Evolutionary conservation across 768 basidiomycete genomes (phyloP).

Genomic region (Leccinum rimulosum): DNA sequence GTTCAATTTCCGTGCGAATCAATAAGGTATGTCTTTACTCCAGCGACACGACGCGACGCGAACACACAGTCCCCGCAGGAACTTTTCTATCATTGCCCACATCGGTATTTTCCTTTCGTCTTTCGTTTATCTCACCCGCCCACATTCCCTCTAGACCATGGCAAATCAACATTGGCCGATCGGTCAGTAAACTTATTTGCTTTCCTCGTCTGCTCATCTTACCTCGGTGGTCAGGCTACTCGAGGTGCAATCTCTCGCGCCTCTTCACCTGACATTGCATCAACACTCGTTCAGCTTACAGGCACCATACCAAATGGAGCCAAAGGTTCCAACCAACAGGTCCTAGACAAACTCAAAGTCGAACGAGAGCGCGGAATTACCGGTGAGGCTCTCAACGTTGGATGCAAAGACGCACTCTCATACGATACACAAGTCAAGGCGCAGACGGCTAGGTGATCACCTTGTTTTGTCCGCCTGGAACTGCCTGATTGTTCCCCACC

Average conservation of each 20-base stretch:
- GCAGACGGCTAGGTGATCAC: conserved; percentile 80
- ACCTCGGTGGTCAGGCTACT: conserved; percentile 49
- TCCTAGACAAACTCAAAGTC: conserved; percentile 92
- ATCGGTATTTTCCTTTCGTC: conserved; percentile 53
- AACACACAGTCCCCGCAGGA: conserved; percentile 41
- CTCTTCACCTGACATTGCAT: neutral
- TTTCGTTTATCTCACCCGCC: neutral
- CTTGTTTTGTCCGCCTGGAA: neutral
- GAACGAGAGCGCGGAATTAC: conserved; percentile 97
- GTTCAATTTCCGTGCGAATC: conserved; percentile 64
- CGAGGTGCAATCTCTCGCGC: conserved; percentile 48
- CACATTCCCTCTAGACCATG: conserved; percentile 63
- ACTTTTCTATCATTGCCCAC: conserved; percentile 96
- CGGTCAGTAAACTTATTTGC: conserved; percentile 43
- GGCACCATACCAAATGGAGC: conserved; percentile 74
- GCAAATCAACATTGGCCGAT: conserved; percentile 93
- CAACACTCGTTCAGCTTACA: conserved; percentile 59
- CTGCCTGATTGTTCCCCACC: conserved; percentile 11
- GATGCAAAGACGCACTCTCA: conserved; percentile 4
- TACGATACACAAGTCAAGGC: conserved; percentile 71
- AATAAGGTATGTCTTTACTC: conserved; percentile 52
- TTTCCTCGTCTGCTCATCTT: neutral
- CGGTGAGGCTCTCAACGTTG: conserved; percentile 39
- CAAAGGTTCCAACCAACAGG: conserved; percentile 74
- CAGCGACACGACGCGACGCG: neutral